A percentile compares a stretch with the other conserved stretches of the same genome.
Evolutionary conservation across 257 asterid species (phyloP).

Genomic region (Solanum sejunctum): DNA sequence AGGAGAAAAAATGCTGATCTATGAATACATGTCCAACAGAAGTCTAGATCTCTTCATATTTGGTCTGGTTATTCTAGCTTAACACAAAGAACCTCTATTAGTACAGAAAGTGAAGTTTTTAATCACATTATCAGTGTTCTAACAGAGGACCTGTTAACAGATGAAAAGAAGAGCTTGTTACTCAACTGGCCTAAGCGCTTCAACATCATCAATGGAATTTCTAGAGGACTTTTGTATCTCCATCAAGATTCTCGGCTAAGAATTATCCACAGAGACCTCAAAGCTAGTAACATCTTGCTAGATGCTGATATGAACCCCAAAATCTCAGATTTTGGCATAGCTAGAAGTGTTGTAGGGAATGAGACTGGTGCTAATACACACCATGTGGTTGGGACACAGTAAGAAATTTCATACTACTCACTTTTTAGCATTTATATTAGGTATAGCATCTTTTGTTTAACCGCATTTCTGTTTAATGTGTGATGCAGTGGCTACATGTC

Average conservation of each 20-base stretch:
- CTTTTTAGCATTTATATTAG: not conserved
- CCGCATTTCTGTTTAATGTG: not conserved
- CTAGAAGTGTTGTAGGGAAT: conserved; percentile 18
- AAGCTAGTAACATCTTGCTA: conserved; percentile 20
- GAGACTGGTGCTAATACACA: conserved; percentile 24
- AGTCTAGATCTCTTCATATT: conserved; percentile 20
- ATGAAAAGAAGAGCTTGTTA: not conserved
- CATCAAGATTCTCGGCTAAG: conserved; percentile 25
- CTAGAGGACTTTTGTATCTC: conserved; percentile 22
- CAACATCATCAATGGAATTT: conserved; percentile 18
- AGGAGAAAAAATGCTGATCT: conserved; percentile 2
- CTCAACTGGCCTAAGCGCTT: conserved; percentile 19
- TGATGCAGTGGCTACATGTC: conserved; percentile 27
- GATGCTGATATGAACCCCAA: conserved; percentile 23
- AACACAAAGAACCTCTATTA: not conserved
- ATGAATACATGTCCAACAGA: conserved; percentile 2
- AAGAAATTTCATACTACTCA: not conserved
- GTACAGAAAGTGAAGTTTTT: not conserved
- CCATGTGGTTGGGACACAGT: conserved; percentile 21
- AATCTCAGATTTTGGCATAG: conserved; percentile 24
- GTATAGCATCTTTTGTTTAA: not conserved
- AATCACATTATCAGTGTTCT: not conserved
- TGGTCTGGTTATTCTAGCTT: conserved; percentile 4
- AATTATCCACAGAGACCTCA: conserved; percentile 21
- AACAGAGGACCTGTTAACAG: conserved; percentile 3